These are phyloP conservation scores for Aspergillus sclerotioniger DNA, from an alignment of 495 filamentous ascomycete species.

Conservation along the genomic window DNA sequence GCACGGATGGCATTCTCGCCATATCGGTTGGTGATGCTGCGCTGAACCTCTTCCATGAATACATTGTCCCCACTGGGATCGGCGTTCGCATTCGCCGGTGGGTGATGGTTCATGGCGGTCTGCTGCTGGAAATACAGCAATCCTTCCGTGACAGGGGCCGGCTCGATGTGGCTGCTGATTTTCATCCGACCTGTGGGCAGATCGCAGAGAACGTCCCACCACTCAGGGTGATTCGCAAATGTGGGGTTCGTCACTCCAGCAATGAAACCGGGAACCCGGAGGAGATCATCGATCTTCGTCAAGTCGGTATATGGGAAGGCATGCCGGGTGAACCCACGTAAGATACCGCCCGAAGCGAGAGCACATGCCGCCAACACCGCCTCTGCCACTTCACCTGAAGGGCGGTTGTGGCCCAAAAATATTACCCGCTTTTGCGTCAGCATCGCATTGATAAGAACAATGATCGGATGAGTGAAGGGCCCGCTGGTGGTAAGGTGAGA, in stretches of 20 bases:
- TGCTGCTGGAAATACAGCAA: conserved; percentile 83
- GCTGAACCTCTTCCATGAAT: conserved; percentile 84
- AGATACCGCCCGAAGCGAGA: conserved; percentile 88
- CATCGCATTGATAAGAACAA: conserved; percentile 59
- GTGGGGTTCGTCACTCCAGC: conserved; percentile 97
- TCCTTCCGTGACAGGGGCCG: conserved; percentile 74
- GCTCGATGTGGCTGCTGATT: conserved; percentile 80
- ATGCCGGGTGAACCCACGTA: conserved; percentile 93
- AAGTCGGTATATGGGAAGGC: conserved; percentile 98
- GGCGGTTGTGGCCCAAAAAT: conserved; percentile 91
- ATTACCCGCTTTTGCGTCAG: conserved; percentile 96
- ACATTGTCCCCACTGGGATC: conserved; percentile 85
- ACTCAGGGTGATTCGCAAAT: conserved; percentile 91
- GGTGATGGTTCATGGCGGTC: conserved; percentile 54
- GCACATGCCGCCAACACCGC: conserved; percentile 92
- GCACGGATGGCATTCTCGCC: conserved; percentile 87
- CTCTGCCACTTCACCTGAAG: conserved; percentile 91
- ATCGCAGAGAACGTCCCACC: conserved; percentile 98
- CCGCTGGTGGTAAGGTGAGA: conserved; percentile 92
- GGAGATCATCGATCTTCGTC: conserved; percentile 93
- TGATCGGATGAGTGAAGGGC: conserved; percentile 56
- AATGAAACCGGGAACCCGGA: conserved; percentile 95
- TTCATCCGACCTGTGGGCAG: conserved; percentile 89
- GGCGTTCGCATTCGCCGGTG: conserved; percentile 41
- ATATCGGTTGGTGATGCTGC: conserved; percentile 78